A percentile compares a stretch with the other conserved stretches of the same genome.
These are phyloP conservation scores for Phanerodontia chrysosporium DNA, from an alignment of 768 basidiomycete genomes.

Conservation along the genomic window DNA sequence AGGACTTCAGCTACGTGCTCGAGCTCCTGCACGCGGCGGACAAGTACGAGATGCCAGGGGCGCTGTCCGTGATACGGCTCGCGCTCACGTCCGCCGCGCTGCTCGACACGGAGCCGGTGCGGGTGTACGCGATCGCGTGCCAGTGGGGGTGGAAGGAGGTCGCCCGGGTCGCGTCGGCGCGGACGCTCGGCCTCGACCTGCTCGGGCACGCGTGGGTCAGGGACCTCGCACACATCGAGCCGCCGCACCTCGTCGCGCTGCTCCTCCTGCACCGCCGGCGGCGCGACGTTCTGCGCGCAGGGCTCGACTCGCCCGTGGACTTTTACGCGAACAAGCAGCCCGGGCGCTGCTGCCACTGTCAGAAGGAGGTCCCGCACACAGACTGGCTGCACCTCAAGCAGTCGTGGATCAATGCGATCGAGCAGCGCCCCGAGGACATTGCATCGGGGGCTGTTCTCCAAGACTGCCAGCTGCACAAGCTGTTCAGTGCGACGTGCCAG, in stretches of 20 bases:
- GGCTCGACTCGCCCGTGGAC: conserved; percentile 30
- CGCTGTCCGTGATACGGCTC: conserved; percentile 38
- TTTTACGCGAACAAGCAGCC: conserved; percentile 29
- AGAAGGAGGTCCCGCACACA: conserved; percentile 11
- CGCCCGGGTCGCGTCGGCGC: conserved; percentile 36
- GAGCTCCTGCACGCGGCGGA: conserved; percentile 37
- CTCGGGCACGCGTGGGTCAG: conserved; percentile 29
- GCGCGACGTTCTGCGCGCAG: conserved; percentile 32
- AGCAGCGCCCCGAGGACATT: conserved; percentile 9
- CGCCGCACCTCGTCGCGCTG: conserved; percentile 33
- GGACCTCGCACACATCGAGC: conserved; percentile 31
- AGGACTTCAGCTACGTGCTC: conserved; percentile 39
- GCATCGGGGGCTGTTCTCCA: conserved; percentile 8
- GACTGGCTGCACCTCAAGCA: conserved; percentile 18
- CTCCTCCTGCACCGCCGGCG: conserved; percentile 39
- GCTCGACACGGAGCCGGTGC: conserved; percentile 42
- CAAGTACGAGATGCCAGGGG: conserved; percentile 43
- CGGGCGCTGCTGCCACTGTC: conserved; percentile 13
- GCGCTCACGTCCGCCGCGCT: conserved; percentile 35
- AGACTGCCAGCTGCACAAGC: conserved; percentile 8
- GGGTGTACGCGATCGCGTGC: conserved; percentile 43
- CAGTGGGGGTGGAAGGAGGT: conserved; percentile 43
- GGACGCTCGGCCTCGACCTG: conserved; percentile 38
- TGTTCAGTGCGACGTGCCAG: conserved; percentile 12
- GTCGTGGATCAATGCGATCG: conserved; percentile 11